phyloP scores from a whole-genome alignment of 306 rosid species.

The Cicer bijugum region DNA sequence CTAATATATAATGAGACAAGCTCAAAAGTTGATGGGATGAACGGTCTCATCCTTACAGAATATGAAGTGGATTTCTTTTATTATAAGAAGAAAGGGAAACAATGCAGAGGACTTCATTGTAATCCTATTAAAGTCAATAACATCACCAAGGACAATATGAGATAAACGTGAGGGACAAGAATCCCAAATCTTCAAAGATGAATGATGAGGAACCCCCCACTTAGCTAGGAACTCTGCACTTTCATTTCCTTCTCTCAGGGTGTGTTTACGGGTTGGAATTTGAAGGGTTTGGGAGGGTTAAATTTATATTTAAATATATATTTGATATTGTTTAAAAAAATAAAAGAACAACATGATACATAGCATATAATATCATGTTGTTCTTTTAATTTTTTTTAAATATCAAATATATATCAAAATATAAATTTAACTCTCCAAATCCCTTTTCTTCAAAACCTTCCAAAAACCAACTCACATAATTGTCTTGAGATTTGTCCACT shows the following conservation, averaged over 20 bases:
- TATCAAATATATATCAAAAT: too few relatives aligned
- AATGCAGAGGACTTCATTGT: background rate
- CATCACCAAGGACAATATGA: background rate
- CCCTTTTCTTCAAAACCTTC: too few relatives aligned
- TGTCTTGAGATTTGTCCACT: slow-evolving; percentile 30
- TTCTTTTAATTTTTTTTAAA: too few relatives aligned
- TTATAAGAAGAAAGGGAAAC: background rate
- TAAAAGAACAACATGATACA: too few relatives aligned
- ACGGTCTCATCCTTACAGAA: slow-evolving; percentile 22
- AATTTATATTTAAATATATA: too few relatives aligned
- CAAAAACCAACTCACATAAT: background rate
- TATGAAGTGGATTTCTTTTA: slow-evolving; percentile 8
- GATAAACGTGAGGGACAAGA: background rate
- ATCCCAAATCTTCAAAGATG: background rate
- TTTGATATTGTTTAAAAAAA: too few relatives aligned
- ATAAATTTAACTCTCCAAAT: too few relatives aligned
- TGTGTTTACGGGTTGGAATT: background rate
- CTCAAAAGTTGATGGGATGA: slow-evolving; percentile 18
- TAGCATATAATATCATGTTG: too few relatives aligned
- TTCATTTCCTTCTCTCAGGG: background rate
- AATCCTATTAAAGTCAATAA: background rate
- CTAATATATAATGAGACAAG: slow-evolving; percentile 10
- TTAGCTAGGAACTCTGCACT: background rate
- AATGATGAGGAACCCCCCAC: background rate
- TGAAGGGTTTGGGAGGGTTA: too few relatives aligned